Evolutionary conservation across 208 protist genomes (phyloP).

Genomic region (Leptomonas seymouri): DNA sequence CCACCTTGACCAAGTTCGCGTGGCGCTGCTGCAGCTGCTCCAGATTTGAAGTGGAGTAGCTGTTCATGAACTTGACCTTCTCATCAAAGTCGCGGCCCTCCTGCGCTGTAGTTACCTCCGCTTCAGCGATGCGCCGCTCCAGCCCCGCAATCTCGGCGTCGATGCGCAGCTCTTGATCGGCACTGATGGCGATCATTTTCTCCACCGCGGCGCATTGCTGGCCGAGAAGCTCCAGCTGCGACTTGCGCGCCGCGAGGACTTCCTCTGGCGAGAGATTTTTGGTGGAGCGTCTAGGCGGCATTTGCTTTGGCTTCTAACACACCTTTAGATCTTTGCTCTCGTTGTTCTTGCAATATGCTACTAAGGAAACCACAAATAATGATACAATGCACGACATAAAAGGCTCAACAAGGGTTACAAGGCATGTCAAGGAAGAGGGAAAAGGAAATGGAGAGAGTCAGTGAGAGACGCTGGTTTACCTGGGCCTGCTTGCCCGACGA

Average conservation of each 20-base stretch:
- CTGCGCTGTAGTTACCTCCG: conserved; percentile 64
- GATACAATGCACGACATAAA: neutral
- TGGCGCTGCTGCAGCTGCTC: conserved; percentile 84
- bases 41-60: conserved; percentile 67
- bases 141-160: conserved; percentile 57
- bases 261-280: conserved; percentile 69
- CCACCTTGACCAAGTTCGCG: conserved; percentile 63
- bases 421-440: too few species aligned
- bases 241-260: conserved; percentile 63
- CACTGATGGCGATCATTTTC: conserved; percentile 77
- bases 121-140: conserved; percentile 54
- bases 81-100: conserved; percentile 53
- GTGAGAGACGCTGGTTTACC: neutral
- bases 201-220: conserved; percentile 80
- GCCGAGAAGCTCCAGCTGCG: conserved; percentile 51
- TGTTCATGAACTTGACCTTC: conserved; percentile 65
- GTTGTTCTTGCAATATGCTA: too few species aligned
- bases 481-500: neutral
- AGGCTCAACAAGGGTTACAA: conserved; percentile 1
- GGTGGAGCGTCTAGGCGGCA: conserved; percentile 38
- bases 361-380: too few species aligned
- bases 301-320: neutral
- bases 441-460: conserved; percentile 12
- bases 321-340: too few species aligned
- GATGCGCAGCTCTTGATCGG: conserved; percentile 68